Percentiles rank a stretch among this genome's conserved stretches.
Conservation (phyloP, 805 yeast species). For the Candida ascalaphidarum region DNA sequence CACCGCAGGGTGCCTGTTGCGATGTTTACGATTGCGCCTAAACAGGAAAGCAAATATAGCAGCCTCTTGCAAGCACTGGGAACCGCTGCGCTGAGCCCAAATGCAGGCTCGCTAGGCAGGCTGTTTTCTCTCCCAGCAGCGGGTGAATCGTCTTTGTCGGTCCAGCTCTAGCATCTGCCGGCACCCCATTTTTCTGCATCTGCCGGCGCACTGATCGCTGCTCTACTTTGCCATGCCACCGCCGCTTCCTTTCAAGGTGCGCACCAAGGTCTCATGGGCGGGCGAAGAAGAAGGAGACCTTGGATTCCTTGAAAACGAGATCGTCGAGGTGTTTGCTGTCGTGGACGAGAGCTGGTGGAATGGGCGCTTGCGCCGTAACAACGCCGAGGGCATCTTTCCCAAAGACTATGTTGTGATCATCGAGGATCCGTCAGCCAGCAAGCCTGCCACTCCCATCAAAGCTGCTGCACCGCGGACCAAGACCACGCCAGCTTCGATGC, state of each 20-base stretch:
- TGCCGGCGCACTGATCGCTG: no score
- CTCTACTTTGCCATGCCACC: slow-evolving; percentile 13
- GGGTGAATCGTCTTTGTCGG: no score
- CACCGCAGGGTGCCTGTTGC: no score
- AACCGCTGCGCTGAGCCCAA: no score
- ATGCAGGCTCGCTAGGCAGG: no score
- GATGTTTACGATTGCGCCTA: no score
- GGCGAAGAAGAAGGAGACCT: slow-evolving; percentile 85
- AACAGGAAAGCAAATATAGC: no score
- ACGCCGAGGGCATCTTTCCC: slow-evolving; percentile 80
- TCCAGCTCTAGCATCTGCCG: no score
- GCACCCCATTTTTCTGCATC: no score
- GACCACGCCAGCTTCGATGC: background rate
- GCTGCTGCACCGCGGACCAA: background rate
- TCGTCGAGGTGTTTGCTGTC: slow-evolving; percentile 70
- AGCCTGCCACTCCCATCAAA: slow-evolving; percentile 5
- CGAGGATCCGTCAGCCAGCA: slow-evolving; percentile 16
- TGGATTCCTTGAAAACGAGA: slow-evolving; percentile 90
- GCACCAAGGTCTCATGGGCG: slow-evolving; percentile 88
- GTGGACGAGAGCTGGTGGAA: slow-evolving; percentile 93
- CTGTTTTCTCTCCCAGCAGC: no score
- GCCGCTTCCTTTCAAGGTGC: slow-evolving; percentile 61
- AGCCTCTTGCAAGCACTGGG: no score
- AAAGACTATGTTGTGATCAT: slow-evolving; percentile 68
- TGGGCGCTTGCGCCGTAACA: slow-evolving; percentile 74